A percentile compares a stretch with the other conserved stretches of the same genome.
Evolutionary conservation across 2,329 filamentous ascomycete species (phyloP).

Genomic region (Monosporascus ibericus): DNA sequence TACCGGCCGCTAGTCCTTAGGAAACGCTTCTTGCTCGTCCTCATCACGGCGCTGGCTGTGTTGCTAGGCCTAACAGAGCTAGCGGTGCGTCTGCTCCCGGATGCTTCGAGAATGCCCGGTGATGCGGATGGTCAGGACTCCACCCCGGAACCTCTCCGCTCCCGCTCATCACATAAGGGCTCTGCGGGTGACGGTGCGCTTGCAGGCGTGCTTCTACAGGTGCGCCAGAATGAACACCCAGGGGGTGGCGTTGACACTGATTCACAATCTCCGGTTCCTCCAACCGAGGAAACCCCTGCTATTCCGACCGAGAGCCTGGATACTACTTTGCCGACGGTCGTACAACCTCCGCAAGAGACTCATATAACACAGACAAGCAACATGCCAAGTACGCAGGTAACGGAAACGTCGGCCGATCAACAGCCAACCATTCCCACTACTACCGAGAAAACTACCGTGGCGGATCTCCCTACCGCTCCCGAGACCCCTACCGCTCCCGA

Average conservation of each 20-base stretch:
- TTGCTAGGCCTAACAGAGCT: constrained; percentile 22
- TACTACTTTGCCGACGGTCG: not conserved
- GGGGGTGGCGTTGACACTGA: not conserved
- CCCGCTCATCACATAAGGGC: not conserved
- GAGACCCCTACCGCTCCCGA: not conserved
- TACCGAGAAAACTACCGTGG: not conserved
- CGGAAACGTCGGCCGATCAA: not conserved
- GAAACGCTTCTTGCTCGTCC: constrained; percentile 9
- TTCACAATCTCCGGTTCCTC: not conserved
- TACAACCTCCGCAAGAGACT: no score
- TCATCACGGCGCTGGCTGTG: constrained; percentile 11
- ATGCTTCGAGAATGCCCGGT: constrained; percentile 6
- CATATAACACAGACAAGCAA: not conserved
- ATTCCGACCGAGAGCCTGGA: not conserved
- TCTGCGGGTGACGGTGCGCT: not conserved
- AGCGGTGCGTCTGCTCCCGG: constrained; percentile 22
- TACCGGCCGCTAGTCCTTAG: constrained; percentile 18
- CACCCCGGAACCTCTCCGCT: not conserved
- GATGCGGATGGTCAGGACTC: not conserved
- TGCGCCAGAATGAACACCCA: not conserved
- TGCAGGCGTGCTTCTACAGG: not conserved
- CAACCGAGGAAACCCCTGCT: not conserved
- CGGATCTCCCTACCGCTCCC: not conserved
- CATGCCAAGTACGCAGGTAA: not conserved
- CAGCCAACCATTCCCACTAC: not conserved